Percentiles rank a stretch among this genome's conserved stretches.
These are phyloP conservation scores for Xylariaceae sp. DNA, from an alignment of 2,329 filamentous ascomycete genomes.

Conservation along the genomic window DNA sequence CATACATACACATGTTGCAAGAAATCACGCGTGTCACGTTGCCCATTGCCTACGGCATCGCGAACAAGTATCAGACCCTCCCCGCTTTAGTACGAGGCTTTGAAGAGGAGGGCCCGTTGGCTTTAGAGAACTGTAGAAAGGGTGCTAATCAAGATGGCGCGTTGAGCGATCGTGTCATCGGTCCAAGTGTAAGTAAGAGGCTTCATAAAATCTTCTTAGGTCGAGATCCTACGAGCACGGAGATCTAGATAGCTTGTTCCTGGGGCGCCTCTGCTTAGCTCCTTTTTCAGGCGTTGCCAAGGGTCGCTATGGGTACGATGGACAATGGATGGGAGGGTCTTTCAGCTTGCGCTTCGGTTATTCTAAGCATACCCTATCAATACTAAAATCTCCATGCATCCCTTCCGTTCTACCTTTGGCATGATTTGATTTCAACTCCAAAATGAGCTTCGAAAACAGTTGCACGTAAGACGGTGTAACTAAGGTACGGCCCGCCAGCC, in stretches of 20 bases:
- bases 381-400: too few relatives aligned
- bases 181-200: slow-evolving; percentile 55
- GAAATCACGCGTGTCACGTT: slow-evolving; percentile 69
- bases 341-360: too few relatives aligned
- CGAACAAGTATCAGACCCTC: slow-evolving; percentile 56
- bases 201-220: slow-evolving; percentile 59
- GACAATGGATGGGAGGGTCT: too few relatives aligned
- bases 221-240: slow-evolving; percentile 50
- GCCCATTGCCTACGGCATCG: slow-evolving; percentile 67
- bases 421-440: too few relatives aligned
- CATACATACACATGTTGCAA: slow-evolving; percentile 71
- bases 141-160: slow-evolving; percentile 55
- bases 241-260: slow-evolving; percentile 37
- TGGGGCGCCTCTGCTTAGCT: too few relatives aligned
- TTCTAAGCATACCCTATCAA: too few relatives aligned
- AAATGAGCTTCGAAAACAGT: too few relatives aligned
- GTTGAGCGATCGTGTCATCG: slow-evolving; percentile 51
- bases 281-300: too few relatives aligned
- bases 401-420: too few relatives aligned
- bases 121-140: slow-evolving; percentile 59
- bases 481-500: too few relatives aligned
- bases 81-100: slow-evolving; percentile 56
- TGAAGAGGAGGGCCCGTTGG: slow-evolving; percentile 52
- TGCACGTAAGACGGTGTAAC: too few relatives aligned
- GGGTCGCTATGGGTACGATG: too few relatives aligned